Evolutionary conservation across 768 basidiomycete genomes (phyloP), one percentile per base, ranked within the genome.

Genomic region (Leucosporidium creatinivorum): DNA sequence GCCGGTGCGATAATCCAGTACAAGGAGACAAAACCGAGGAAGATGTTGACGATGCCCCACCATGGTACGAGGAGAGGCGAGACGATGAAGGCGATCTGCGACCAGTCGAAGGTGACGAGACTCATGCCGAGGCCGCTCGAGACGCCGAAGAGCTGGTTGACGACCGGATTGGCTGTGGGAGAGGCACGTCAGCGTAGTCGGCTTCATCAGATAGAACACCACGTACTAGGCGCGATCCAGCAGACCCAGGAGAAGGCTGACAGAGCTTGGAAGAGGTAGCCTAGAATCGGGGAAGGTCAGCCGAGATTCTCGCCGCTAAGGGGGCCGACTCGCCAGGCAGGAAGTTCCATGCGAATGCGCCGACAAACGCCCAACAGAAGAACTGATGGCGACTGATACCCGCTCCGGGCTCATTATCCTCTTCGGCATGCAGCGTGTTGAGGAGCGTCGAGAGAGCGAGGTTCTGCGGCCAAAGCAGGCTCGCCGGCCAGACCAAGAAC

Each of bases 381-480:
- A 91, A 94, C 75, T 81, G 82, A 78, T 89, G 92, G 54, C 94
- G 80, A n/a, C 85, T 84, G 76, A 91, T 86, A 6, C 84, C 49
- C 71, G 84, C 65, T 88, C 90, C 73, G 18, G 69, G 71, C 63
- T 96, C 91, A 75, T 94, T 93, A 63, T 89, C 91, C 63, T 96
- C 91, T 75, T 97, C 94, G 9, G 96, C 96, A 75, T 99, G 96
- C 9, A 98, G 81, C 10, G 94, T 94, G 77, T 99, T 99, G 76
- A 99, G 82, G 55, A 96, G 79, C n/a, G 96, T 94, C 73, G 92
- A 93, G 10, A 86, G 86, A 63, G 96, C 89, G 48, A 99, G 82
- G 77, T 96, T 94, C 78, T 89, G 87, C 12, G 96, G 96, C 96
- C 96, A 99, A 54, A 98, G 89, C 90, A 99, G 91, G 73, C 88